Conservation (phyloP, 495 filamentous ascomycete genomes). For the Tetracladium setigerum region DNA sequence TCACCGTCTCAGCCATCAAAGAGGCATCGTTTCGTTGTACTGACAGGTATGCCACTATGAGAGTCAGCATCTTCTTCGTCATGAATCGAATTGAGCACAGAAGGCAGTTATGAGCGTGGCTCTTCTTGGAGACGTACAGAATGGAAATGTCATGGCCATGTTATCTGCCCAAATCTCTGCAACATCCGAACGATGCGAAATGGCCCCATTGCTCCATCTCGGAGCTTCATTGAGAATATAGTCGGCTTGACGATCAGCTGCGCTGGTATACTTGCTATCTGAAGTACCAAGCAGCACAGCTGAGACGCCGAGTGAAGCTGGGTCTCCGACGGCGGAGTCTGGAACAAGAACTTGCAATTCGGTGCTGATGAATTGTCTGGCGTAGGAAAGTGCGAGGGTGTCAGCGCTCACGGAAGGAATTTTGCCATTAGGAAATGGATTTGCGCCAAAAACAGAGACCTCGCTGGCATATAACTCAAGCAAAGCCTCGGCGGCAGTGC, state of each 20-base stretch:
- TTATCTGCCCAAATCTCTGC: conserved; percentile 45
- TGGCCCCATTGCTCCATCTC: conserved; percentile 39
- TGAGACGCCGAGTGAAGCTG: conserved; percentile 37
- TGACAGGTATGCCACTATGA: conserved; percentile 37
- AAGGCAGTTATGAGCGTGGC: not conserved
- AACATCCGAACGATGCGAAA: conserved; percentile 37
- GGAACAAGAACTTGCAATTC: conserved; percentile 25
- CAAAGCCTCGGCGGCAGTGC: conserved; percentile 39
- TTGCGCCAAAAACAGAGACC: conserved; percentile 34
- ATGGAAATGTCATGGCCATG: conserved; percentile 44
- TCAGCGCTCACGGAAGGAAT: conserved; percentile 26
- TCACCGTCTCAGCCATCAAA: conserved; percentile 29
- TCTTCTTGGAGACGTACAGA: conserved; percentile 12
- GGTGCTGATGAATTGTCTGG: conserved; percentile 24
- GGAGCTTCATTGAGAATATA: conserved; percentile 37
- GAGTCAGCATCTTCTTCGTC: not conserved
- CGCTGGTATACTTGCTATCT: conserved; percentile 26
- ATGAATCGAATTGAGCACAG: not conserved
- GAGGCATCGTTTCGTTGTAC: conserved; percentile 28
- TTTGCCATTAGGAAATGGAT: conserved; percentile 33
- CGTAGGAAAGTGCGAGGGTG: conserved; percentile 29
- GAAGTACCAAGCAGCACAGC: conserved; percentile 37
- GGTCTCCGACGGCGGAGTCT: conserved; percentile 30
- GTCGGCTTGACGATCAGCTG: conserved; percentile 30
- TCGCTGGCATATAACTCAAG: conserved; percentile 36